Conservation (phyloP, 805 yeast species). For the Cyberlindnera subsufficiens region DNA sequence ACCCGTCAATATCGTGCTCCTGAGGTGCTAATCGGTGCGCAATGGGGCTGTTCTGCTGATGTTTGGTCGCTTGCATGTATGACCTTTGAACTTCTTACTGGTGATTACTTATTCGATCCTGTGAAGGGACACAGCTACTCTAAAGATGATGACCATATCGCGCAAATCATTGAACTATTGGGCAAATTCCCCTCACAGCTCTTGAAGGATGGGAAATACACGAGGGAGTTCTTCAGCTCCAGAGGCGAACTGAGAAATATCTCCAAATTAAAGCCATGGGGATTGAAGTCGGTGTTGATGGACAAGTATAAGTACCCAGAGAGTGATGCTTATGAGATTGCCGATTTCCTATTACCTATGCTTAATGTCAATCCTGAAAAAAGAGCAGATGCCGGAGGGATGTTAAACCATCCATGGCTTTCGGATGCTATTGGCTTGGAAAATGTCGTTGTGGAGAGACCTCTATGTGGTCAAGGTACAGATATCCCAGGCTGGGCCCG, state of each 20-base stretch:
- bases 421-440: constrained; percentile 73
- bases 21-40: constrained; percentile 70
- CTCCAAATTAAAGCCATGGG: constrained; percentile 84
- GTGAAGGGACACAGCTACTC: constrained; percentile 62
- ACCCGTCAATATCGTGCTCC: constrained; percentile 81
- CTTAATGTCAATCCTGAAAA: constrained; percentile 66
- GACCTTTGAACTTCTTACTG: constrained; percentile 85
- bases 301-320: constrained; percentile 79
- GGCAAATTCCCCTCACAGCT: constrained; percentile 61
- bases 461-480: constrained; percentile 72
- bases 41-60: constrained; percentile 95
- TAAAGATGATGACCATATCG: constrained; percentile 94
- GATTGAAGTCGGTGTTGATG: constrained; percentile 66
- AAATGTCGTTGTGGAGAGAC: constrained; percentile 60
- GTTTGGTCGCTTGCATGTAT: constrained; percentile 95
- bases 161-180: constrained; percentile 83
- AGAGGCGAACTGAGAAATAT: constrained; percentile 74
- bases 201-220: constrained; percentile 54
- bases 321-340: constrained; percentile 62
- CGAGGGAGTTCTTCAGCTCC: constrained; percentile 58
- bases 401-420: constrained; percentile 83
- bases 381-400: constrained; percentile 95
- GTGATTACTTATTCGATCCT: constrained; percentile 93
- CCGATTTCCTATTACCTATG: constrained; percentile 83
- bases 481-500: constrained; percentile 89